These are phyloP conservation scores for Daldinia loculata DNA, from an alignment of 495 filamentous ascomycete species.

Conservation along the genomic window DNA sequence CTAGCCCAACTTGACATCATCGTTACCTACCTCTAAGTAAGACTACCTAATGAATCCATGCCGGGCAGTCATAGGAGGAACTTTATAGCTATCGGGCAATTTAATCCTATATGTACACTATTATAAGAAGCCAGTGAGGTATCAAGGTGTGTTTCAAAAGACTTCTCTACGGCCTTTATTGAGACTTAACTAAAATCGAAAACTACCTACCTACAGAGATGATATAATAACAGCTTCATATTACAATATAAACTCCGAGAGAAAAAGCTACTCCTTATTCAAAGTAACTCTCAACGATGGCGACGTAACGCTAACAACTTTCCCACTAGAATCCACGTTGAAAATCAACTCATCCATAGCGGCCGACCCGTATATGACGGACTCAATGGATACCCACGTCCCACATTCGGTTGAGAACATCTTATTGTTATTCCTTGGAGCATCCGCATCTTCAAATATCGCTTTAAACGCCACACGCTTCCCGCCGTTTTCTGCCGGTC, in stretches of 20 bases:
- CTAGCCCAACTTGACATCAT: neutral
- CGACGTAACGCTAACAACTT: slow-evolving; percentile 41
- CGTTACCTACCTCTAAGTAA: neutral
- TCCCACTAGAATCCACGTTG: slow-evolving; percentile 39
- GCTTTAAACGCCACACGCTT: slow-evolving; percentile 53
- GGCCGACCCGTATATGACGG: slow-evolving; percentile 43
- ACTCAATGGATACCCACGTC: slow-evolving; percentile 42
- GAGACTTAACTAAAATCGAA: too few species aligned
- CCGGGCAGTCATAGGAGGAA: neutral
- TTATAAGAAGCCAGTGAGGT: neutral
- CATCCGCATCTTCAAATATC: slow-evolving; percentile 52
- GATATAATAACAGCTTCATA: slow-evolving; percentile 1
- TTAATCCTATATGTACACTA: neutral
- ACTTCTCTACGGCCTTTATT: neutral
- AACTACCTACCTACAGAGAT: neutral
- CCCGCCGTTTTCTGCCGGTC: slow-evolving; percentile 39
- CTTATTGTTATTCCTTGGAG: slow-evolving; percentile 37
- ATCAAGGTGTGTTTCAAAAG: neutral
- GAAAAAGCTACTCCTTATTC: slow-evolving; percentile 27
- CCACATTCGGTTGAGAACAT: slow-evolving; percentile 50
- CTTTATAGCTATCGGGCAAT: neutral
- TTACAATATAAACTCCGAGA: neutral
- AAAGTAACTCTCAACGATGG: slow-evolving; percentile 43
- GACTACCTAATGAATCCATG: neutral
- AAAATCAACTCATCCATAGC: slow-evolving; percentile 46